Evolutionary conservation across 108 stramenopile species (phyloP).

Genomic region (Skeletonema menzelii): DNA sequence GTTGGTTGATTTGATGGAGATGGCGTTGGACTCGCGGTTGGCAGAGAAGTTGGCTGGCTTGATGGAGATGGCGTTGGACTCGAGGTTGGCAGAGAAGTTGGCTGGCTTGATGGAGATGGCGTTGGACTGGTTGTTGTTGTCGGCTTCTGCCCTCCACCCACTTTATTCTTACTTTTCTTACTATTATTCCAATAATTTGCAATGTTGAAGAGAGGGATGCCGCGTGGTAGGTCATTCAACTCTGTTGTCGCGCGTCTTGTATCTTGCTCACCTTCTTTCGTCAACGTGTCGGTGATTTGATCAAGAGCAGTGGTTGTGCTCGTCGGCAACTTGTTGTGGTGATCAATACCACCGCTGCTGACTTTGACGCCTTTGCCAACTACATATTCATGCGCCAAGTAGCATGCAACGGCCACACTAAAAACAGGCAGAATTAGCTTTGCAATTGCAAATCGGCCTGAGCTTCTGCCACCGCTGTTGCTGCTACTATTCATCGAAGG

Average conservation of each 20-base stretch:
- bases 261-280: not conserved
- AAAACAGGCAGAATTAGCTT: not conserved
- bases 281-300: not conserved
- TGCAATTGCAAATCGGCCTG: not conserved
- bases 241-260: constrained; percentile 20
- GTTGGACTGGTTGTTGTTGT: constrained; percentile 14
- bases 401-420: not conserved
- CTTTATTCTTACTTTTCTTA: too few relatives aligned
- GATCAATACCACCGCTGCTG: not conserved
- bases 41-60: too few relatives aligned
- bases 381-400: not conserved
- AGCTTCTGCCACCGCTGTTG: not conserved
- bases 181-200: too few relatives aligned
- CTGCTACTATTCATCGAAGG: too few relatives aligned
- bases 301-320: not conserved
- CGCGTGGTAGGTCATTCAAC: constrained; percentile 18
- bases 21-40: too few relatives aligned
- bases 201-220: too few relatives aligned
- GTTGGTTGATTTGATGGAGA: too few relatives aligned
- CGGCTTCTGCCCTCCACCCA: too few relatives aligned
- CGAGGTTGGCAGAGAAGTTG: too few relatives aligned
- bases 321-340: too few relatives aligned
- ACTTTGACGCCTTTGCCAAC: not conserved
- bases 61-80: too few relatives aligned
- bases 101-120: too few relatives aligned